Evolutionary conservation across 2,329 filamentous ascomycete genomes (phyloP), one percentile per base, ranked within the genome.

Genomic region (Geosmithia putterillii): DNA sequence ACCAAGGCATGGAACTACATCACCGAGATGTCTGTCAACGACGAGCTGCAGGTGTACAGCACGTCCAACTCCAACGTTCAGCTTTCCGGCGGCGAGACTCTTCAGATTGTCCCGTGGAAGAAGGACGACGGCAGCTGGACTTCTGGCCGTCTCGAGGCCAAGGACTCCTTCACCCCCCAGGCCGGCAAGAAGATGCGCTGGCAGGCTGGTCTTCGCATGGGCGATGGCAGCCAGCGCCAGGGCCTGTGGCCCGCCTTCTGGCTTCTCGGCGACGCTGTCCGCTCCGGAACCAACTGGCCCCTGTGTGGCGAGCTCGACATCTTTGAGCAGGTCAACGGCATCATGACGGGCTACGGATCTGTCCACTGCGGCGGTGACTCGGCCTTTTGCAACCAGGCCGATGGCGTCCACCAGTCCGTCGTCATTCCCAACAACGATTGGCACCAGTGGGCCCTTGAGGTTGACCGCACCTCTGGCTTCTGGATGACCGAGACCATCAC

Each of bases 191-290:
- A 54, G 40, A 69, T 70, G 34, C 52, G 67, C 25, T 61, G 64
- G 40, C 66, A 73, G 54, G 64, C 64, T 9, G 55, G 55, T 37
- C 57, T 74, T 43, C 64, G 69, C 7, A 68, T 70, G 47, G 71
- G 70, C 25, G 43, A 55, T 10, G 45, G 53, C 15, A 48, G 48
- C 23, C 58, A 61, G 41, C 70, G 71, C 57, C 60, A 67, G 49
- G 70, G 70, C 12, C 60, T 73, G 48, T 74, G 70, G 70, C 70
- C 70, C 2, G 70, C 70, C 3, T 74, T 73, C 51, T 74, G 70
- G 70, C 56, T 71, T 43, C 62, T 73, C 1, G 70, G 70, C 10
- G 60, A 69, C 45, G 58, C 66, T 15, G 57, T 72, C 42, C 65
- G 69, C 7, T 54, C 59, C 46, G 69, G 69, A 12, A 66, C 62